Conservation (phyloP, 2,329 filamentous ascomycete genomes). For the Graphiopsis chlorocephala region DNA sequence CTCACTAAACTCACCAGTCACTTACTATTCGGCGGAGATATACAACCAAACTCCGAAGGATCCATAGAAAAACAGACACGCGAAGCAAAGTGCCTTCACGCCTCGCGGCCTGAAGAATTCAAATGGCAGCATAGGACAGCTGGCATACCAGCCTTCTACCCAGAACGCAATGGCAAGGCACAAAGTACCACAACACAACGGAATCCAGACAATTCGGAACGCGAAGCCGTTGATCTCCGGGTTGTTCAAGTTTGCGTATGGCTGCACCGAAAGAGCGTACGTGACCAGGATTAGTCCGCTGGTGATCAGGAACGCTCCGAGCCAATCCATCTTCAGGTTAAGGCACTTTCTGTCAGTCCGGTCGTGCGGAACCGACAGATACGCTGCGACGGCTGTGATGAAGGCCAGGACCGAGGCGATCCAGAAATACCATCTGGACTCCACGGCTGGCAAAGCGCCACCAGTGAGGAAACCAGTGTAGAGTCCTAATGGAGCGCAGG, state of each 20-base stretch:
- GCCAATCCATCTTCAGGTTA: constrained; percentile 38
- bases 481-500: constrained; percentile 37
- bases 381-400: constrained; percentile 30
- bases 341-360: constrained; percentile 30
- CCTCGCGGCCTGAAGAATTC: constrained; percentile 35
- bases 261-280: constrained; percentile 35
- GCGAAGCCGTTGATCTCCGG: constrained; percentile 25
- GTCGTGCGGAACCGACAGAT: constrained; percentile 34
- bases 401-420: constrained; percentile 31
- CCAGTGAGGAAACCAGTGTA: constrained; percentile 35
- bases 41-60: constrained; percentile 36
- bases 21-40: constrained; percentile 28
- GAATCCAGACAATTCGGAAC: constrained; percentile 29
- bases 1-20: neutral
- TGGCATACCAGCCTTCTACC: constrained; percentile 35
- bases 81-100: constrained; percentile 33
- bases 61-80: constrained; percentile 37
- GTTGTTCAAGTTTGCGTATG: constrained; percentile 24
- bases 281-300: constrained; percentile 34
- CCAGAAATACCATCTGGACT: constrained; percentile 36
- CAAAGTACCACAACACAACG: constrained; percentile 29
- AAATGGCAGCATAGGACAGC: constrained; percentile 35
- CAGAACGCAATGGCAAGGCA: constrained; percentile 31
- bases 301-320: constrained; percentile 34
- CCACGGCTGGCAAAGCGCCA: constrained; percentile 27